Evolutionary conservation across 331 rosid species (phyloP), one percentile per base, ranked within the genome.

Genomic region (Quercus phellos): DNA sequence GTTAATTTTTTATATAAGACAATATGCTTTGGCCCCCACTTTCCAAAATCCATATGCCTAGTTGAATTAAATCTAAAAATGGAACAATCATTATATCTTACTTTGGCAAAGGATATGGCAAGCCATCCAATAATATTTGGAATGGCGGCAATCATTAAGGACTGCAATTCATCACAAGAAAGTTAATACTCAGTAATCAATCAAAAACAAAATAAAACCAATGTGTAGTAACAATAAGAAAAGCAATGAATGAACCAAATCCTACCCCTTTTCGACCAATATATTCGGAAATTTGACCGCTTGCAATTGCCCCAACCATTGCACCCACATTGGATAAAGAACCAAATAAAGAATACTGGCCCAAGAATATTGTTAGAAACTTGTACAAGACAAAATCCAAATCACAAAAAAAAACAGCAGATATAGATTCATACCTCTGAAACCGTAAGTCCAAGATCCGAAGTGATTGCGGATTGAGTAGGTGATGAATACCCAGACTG

Each of bases 51-150:
- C 42, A 46, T 58, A 64, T 32, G 76, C 74, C 53, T 72, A 17
- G 42, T 75, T 21, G 46, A 29, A 6, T 32, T 59, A 34, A 27
- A 56, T n/a, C 34, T 1, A 74, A 27, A 75, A 76, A 27, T 5
- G 29, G 16, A 68, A 67, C 22, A 22, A 59, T 70, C 27, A 4
- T 11, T 68, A n/a, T 26, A 80, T 81, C 96, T 88, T 81, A 93
- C 99, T 51, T 42, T 86, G 73, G 99, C 98, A 88, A 93, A 91
- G 24, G 99, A 95, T 81, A 95, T 90, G 34, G 80, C 76, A 55
- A 95, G 87, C 99, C 99, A 93, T 34, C 99, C 99, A 22, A 95
- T 91, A n/a, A 95, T 78, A 78, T 93, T 95, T 18, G 99, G 99
- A 77, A 95, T 85, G 1, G 99, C 90, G 27, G 99, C 99, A 60